phyloP scores from a whole-genome alignment of 306 rosid genomes.

The Leucaena leucocephala region DNA sequence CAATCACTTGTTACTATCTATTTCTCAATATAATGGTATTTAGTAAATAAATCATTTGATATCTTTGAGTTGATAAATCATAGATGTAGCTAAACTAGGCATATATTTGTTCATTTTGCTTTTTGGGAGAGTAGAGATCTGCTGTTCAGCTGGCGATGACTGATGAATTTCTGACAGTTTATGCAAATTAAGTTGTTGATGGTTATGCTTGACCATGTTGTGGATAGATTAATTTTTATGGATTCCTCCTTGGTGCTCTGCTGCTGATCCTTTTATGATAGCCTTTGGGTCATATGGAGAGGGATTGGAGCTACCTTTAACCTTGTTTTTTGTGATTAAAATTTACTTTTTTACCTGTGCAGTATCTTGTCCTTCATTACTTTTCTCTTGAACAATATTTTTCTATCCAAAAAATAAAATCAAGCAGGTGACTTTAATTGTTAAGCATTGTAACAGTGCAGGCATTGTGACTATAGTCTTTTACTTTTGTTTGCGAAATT shows the following conservation, averaged over 20 bases:
- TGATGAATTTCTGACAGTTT: background rate
- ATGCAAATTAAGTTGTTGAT: background rate
- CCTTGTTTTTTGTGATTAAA: background rate
- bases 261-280: background rate
- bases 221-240: background rate
- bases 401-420: background rate
- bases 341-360: background rate
- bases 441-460: background rate
- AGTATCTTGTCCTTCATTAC: background rate
- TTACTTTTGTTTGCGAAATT: constrained; percentile 33
- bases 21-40: background rate
- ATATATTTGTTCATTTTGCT: background rate
- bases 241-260: background rate
- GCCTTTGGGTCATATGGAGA: background rate
- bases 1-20: background rate
- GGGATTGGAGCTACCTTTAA: background rate
- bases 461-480: background rate
- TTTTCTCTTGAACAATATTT: background rate
- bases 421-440: background rate
- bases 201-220: background rate
- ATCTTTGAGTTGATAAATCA: background rate
- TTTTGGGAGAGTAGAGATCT: background rate
- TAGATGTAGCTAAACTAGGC: background rate
- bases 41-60: background rate
- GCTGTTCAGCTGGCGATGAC: background rate